Evolutionary conservation across 306 rosid species (phyloP).

Genomic region (Lagenaria siceraria): DNA sequence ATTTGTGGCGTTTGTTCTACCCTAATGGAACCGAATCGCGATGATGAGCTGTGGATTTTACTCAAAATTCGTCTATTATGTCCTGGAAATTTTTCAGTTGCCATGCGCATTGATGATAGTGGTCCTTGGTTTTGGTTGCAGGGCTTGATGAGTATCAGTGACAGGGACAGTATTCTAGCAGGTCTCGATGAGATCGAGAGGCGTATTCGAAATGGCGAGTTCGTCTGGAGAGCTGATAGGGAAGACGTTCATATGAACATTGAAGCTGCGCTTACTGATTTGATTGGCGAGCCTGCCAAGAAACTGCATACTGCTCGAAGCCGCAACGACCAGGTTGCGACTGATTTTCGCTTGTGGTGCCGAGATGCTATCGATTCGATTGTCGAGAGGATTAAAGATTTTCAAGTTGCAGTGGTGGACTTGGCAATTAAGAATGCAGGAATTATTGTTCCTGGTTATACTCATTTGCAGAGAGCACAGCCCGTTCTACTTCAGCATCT

Average conservation of each 20-base stretch:
- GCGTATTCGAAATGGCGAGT: constrained; percentile 58
- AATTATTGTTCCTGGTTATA: constrained; percentile 83
- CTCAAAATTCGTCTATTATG: neutral
- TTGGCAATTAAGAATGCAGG: constrained; percentile 55
- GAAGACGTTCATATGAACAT: constrained; percentile 98
- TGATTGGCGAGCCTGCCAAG: constrained; percentile 93
- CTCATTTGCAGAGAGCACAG: constrained; percentile 89
- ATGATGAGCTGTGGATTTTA: neutral
- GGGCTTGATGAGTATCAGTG: constrained; percentile 60
- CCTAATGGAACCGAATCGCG: neutral
- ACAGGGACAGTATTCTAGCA: constrained; percentile 49
- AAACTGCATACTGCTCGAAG: constrained; percentile 92
- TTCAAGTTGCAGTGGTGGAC: constrained; percentile 57
- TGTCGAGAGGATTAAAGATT: constrained; percentile 27
- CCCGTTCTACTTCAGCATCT: constrained; percentile 81
- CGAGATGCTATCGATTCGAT: constrained; percentile 78
- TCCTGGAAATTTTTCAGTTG: neutral
- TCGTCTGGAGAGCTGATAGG: constrained; percentile 79
- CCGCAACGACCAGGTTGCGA: constrained; percentile 68
- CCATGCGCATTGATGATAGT: neutral
- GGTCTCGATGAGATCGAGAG: constrained; percentile 65
- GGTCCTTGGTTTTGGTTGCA: constrained; percentile 8
- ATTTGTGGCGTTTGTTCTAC: neutral
- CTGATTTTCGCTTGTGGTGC: constrained; percentile 81
- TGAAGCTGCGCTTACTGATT: constrained; percentile 83